These are phyloP conservation scores for Thielaviopsis cerberus DNA, from an alignment of 2,329 filamentous ascomycete genomes.

Conservation along the genomic window DNA sequence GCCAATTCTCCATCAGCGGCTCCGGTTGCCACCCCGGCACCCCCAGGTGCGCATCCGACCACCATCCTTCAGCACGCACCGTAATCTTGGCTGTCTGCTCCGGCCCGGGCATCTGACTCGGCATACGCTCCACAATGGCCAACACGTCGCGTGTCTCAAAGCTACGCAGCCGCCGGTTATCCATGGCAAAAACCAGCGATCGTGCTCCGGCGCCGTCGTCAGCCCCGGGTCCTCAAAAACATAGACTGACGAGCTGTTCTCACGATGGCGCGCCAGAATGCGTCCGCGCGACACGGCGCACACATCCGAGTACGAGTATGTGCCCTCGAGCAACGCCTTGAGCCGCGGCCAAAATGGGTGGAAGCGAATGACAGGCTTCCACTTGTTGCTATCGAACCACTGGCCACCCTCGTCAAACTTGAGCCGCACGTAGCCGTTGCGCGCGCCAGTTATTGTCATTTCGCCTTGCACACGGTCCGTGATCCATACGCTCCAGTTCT, in stretches of 20 bases:
- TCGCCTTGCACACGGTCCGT: background rate
- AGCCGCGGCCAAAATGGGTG: conserved; percentile 3
- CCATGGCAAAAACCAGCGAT: conserved; percentile 9
- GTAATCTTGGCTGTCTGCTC: background rate
- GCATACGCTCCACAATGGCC: background rate
- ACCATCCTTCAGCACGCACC: conserved; percentile 2
- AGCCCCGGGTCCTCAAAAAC: conserved; percentile 10
- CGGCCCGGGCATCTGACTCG: background rate
- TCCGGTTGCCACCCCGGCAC: background rate
- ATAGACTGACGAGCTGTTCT: background rate
- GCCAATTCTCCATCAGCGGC: background rate
- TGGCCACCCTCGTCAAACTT: background rate
- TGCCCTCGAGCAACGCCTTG: background rate
- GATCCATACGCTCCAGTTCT: conserved; percentile 6
- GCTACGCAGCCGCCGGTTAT: conserved; percentile 7
- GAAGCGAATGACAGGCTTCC: conserved; percentile 3
- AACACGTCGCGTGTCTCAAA: conserved; percentile 10
- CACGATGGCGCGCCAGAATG: conserved; percentile 3
- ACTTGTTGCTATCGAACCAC: conserved; percentile 1
- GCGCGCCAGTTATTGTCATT: background rate
- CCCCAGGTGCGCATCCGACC: background rate
- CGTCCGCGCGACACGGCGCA: conserved; percentile 9
- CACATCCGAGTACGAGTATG: conserved; percentile 3
- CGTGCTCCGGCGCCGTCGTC: conserved; percentile 3
- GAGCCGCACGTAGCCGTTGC: conserved; percentile 1